phyloP scores from a whole-genome alignment of 441 rosid species.

The Gossypium davidsonii region DNA sequence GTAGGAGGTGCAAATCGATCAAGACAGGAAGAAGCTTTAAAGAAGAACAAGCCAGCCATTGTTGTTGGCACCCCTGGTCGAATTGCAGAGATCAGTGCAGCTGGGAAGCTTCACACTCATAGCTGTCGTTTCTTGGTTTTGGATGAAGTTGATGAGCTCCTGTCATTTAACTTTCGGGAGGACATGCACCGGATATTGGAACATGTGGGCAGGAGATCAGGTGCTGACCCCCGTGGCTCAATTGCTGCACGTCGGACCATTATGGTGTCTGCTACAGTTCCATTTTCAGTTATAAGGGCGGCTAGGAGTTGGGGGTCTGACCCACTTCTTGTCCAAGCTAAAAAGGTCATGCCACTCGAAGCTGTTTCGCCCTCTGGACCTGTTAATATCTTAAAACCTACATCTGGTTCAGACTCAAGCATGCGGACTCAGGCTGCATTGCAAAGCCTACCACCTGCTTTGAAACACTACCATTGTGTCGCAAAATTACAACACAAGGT shows the following conservation, averaged over 20 bases:
- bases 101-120: constrained; percentile 86
- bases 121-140: constrained; percentile 75
- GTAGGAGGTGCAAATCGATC: constrained; percentile 92
- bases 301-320: constrained; percentile 79
- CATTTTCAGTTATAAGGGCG: constrained; percentile 75
- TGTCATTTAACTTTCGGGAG: constrained; percentile 80
- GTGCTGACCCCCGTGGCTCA: constrained; percentile 34
- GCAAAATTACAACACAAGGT: constrained; percentile 81
- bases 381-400: constrained; percentile 27
- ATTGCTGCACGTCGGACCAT: constrained; percentile 50
- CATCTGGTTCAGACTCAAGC: constrained; percentile 32
- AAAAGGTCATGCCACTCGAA: constrained; percentile 53
- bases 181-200: constrained; percentile 76
- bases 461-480: constrained; percentile 68
- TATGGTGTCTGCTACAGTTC: constrained; percentile 85
- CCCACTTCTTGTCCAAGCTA: constrained; percentile 77
- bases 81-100: constrained; percentile 81
- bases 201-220: constrained; percentile 72
- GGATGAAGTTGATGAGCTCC: constrained; percentile 85
- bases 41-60: constrained; percentile 80
- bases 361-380: constrained; percentile 44
- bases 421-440: constrained; percentile 44
- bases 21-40: constrained; percentile 93
- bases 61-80: constrained; percentile 92
- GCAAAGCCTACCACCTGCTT: constrained; percentile 72